phyloP scores from a whole-genome alignment of 306 rosid genomes.

The Heteromeles arbutifolia region DNA sequence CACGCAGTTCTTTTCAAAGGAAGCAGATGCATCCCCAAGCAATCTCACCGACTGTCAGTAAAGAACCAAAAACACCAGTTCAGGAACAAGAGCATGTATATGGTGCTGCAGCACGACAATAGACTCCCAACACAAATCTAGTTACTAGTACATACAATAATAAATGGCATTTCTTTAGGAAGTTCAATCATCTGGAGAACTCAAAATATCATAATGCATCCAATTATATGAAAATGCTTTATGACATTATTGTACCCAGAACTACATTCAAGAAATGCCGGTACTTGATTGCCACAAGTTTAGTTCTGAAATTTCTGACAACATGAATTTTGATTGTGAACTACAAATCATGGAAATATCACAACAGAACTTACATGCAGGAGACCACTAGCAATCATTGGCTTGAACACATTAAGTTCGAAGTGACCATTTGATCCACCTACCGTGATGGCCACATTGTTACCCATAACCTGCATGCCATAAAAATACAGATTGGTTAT shows the following conservation, averaged over 20 bases:
- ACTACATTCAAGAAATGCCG: not conserved
- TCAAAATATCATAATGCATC: not conserved
- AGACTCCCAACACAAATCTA: slow-evolving; percentile 1
- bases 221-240: not conserved
- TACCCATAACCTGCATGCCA: slow-evolving; percentile 79
- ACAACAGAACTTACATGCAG: slow-evolving; percentile 57
- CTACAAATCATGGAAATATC: not conserved
- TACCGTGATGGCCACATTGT: slow-evolving; percentile 85
- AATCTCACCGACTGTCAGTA: slow-evolving; percentile 75
- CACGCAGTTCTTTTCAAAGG: slow-evolving; percentile 94
- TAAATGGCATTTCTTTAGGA: not conserved
- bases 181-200: not conserved
- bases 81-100: not conserved
- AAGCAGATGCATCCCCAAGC: slow-evolving; percentile 88
- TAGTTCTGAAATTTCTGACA: not conserved
- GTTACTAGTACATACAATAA: slow-evolving; percentile 1
- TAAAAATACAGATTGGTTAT: not conserved
- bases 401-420: slow-evolving; percentile 95
- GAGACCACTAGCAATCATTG: slow-evolving; percentile 80
- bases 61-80: slow-evolving; percentile 3
- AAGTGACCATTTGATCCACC: slow-evolving; percentile 99
- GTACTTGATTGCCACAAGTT: not conserved
- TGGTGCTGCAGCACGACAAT: not conserved
- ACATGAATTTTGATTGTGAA: not conserved
- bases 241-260: not conserved